Conservation (phyloP, 768 basidiomycete genomes). For the Mycena epipterygia region DNA sequence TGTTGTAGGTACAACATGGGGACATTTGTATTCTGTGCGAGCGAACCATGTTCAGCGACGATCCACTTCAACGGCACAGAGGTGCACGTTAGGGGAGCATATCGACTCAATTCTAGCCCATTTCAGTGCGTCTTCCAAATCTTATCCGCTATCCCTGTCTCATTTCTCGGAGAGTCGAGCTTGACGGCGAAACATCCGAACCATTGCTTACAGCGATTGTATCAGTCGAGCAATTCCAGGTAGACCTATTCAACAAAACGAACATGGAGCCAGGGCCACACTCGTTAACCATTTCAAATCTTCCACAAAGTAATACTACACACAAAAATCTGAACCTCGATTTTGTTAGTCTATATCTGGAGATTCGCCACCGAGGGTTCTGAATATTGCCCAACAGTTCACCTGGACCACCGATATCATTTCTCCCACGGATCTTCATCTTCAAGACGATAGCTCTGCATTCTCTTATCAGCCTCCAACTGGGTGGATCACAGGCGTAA, state of each 20-base stretch:
- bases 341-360: neutral
- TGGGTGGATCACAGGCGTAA: neutral
- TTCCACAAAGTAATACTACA: neutral
- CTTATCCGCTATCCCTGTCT: neutral
- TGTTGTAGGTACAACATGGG: neutral
- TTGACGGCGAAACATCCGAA: slow-evolving; percentile 5
- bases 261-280: neutral
- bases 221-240: slow-evolving; percentile 7
- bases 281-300: slow-evolving; percentile 9
- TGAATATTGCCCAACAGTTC: slow-evolving; percentile 8
- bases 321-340: slow-evolving; percentile 13
- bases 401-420: slow-evolving; percentile 17
- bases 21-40: slow-evolving; percentile 6
- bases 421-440: slow-evolving; percentile 5
- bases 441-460: slow-evolving; percentile 18
- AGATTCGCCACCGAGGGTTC: too few species aligned
- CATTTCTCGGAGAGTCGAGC: neutral
- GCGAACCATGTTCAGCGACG: slow-evolving; percentile 8
- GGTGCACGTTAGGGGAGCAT: slow-evolving; percentile 18
- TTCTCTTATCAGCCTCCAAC: slow-evolving; percentile 8
- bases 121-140: neutral
- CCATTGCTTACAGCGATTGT: neutral
- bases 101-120: neutral
- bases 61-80: slow-evolving; percentile 16
- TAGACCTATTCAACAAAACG: slow-evolving; percentile 24